These are phyloP conservation scores for Colletotrichum camelliae DNA, from an alignment of 2,329 filamentous ascomycete genomes.

Conservation along the genomic window DNA sequence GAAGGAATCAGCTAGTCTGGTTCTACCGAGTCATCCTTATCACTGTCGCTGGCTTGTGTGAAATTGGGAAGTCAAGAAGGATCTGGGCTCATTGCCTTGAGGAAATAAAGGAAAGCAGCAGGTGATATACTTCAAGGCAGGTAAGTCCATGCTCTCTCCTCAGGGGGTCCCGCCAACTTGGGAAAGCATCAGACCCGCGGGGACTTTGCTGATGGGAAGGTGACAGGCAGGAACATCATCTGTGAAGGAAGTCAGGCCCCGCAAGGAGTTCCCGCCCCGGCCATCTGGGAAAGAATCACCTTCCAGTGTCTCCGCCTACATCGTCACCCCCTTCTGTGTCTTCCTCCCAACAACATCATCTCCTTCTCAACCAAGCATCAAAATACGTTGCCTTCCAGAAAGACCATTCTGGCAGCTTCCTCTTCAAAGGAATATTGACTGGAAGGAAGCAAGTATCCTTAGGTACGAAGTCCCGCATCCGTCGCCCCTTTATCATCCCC, in stretches of 20 bases:
- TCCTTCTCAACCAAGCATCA: neutral
- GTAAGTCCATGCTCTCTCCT: neutral
- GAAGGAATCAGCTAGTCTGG: neutral
- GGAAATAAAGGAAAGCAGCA: neutral
- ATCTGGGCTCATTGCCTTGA: neutral
- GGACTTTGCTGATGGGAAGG: neutral
- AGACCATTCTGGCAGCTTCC: neutral
- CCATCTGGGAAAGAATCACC: neutral
- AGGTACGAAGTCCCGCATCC: conserved; percentile 11
- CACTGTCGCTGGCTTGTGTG: neutral
- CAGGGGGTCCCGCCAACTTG: neutral
- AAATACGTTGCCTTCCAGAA: neutral
- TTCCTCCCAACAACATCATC: neutral
- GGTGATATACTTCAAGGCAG: neutral
- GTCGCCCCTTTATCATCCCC: conserved; percentile 29
- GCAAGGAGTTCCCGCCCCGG: neutral
- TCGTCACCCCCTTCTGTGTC: neutral
- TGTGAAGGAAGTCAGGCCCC: neutral
- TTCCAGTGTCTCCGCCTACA: neutral
- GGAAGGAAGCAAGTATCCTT: conserved; percentile 11
- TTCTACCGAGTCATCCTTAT: neutral
- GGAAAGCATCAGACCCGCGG: neutral
- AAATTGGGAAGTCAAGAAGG: neutral
- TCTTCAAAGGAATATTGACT: neutral
- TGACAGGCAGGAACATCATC: neutral